Evolutionary conservation across 2,329 filamentous ascomycete genomes (phyloP), one percentile per base, ranked within the genome.

Genomic region (Aspergillus hortae): DNA sequence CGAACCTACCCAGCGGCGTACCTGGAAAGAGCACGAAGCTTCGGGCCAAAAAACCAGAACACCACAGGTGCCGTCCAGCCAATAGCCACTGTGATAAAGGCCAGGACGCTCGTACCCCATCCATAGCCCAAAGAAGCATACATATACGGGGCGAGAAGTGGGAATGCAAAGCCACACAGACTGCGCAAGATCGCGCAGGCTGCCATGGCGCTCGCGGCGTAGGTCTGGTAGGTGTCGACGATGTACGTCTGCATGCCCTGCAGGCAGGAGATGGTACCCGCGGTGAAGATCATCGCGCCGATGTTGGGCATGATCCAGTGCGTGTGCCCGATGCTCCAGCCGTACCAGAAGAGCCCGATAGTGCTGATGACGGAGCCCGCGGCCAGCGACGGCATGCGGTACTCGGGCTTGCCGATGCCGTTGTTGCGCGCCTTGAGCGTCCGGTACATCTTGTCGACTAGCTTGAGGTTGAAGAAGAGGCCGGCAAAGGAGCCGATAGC

Each of bases 401-500:
- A 83, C 57, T 89, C 85, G 0, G 86, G 84, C 5, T 49, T 56
- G 9, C 67, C 69, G 6, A 58, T 66, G 47, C 71, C 70, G 61
- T 79, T 78, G n/a, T 52, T 56, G 3, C 25, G 60, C 6, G 59
- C 61, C 58, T 77, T 79, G 4, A 81, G 66, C 2, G 56, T 62
- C 10, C 69, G 65, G 58, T 81, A 81, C 47, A 81, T 70, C 6
- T 63, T 61, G 56, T 81, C 79, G 59, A 77, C 79, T 7, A 79
- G 46, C 1, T 70, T 74, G 4, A 75, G 73, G 33, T 67, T 71
- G 46, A 80, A 53, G 49, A 81, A 75, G 0, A 75, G 70, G 3
- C 78, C 83, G 0, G 79, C 61, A 43, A 84, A 74, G 64, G 86
- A 85, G 1, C 86, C 86, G 0, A 86, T 42, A 0, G 80, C 82